Percentiles rank a stretch among this genome's conserved stretches.
Evolutionary conservation across 805 yeast genomes (phyloP).

Genomic region (Yarrowia porcina): DNA sequence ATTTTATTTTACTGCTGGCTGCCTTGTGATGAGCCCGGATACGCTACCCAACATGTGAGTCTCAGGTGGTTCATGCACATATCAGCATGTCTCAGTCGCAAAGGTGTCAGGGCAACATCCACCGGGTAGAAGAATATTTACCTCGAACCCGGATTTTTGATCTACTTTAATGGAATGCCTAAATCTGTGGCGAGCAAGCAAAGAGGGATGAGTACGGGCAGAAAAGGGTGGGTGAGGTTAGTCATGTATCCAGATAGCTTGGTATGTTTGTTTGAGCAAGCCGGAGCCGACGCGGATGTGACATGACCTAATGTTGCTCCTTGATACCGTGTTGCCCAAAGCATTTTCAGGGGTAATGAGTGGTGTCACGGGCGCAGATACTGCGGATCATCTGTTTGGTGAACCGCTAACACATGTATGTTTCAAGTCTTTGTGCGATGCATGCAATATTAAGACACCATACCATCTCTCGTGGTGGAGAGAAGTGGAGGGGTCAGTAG

Average conservation of each 20-base stretch:
- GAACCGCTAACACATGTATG: background rate
- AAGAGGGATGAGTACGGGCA: too few species aligned
- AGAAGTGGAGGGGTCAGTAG: background rate
- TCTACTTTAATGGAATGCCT: background rate
- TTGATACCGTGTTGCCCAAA: too few species aligned
- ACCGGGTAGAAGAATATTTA: background rate
- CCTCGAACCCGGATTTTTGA: background rate
- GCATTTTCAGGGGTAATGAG: slow-evolving; percentile 10
- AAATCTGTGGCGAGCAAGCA: background rate
- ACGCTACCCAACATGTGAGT: background rate
- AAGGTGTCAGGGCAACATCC: background rate
- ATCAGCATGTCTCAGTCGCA: background rate
- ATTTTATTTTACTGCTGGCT: too few species aligned
- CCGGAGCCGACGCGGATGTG: background rate
- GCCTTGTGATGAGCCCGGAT: background rate
- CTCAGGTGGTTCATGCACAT: slow-evolving; percentile 4
- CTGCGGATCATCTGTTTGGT: background rate
- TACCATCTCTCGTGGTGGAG: background rate
- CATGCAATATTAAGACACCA: slow-evolving; percentile 20
- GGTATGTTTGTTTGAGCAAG: background rate
- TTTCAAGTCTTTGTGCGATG: background rate
- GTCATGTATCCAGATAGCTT: too few species aligned
- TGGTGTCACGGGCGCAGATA: slow-evolving; percentile 4
- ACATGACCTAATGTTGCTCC: background rate
- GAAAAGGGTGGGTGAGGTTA: too few species aligned